Conservation (phyloP, 495 filamentous ascomycete species). For the Usnea hakonensis region DNA sequence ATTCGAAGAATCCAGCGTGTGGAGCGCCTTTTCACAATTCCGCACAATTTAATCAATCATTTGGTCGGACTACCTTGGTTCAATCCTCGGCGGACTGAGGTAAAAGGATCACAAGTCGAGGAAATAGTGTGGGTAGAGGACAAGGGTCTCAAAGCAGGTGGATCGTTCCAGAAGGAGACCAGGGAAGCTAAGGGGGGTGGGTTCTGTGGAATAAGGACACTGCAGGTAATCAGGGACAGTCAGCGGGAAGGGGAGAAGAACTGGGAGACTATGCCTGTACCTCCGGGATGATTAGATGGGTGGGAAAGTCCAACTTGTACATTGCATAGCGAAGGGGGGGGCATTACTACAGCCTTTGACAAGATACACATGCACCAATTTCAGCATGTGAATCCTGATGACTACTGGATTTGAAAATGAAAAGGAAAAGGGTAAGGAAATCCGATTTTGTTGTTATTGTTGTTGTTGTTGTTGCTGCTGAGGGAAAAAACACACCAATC, state of each 20-base stretch:
- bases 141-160: constrained; percentile 26
- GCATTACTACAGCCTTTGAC: constrained; percentile 13
- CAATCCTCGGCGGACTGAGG: constrained; percentile 51
- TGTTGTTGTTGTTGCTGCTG: too few species aligned
- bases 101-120: constrained; percentile 44
- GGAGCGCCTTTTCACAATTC: constrained; percentile 49
- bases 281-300: constrained; percentile 16
- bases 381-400: neutral
- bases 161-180: constrained; percentile 37
- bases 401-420: neutral
- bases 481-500: too few species aligned
- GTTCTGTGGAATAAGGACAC: constrained; percentile 49
- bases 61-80: constrained; percentile 46
- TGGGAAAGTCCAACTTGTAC: neutral
- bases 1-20: constrained; percentile 47
- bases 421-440: too few species aligned
- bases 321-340: neutral
- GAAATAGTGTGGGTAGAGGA: constrained; percentile 48
- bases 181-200: constrained; percentile 44
- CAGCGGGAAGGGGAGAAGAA: constrained; percentile 43
- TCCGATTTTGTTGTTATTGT: too few species aligned
- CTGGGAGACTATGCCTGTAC: constrained; percentile 41
- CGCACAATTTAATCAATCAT: constrained; percentile 48
- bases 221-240: constrained; percentile 50
- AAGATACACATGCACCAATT: neutral